These are phyloP conservation scores for Fusarium cyanostomum DNA, from an alignment of 2,329 filamentous ascomycete genomes.

Conservation along the genomic window DNA sequence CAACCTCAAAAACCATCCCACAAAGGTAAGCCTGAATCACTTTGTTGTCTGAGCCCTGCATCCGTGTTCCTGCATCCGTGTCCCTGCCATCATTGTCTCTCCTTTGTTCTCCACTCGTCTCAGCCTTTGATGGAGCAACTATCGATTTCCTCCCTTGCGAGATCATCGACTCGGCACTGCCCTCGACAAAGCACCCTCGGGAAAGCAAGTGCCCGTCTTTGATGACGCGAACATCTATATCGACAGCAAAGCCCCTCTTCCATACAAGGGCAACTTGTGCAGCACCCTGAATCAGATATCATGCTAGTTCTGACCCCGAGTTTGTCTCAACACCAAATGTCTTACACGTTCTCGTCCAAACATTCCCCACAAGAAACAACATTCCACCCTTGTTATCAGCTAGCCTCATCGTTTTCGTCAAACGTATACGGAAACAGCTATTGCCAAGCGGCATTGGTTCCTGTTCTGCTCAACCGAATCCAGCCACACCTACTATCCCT, in stretches of 20 bases:
- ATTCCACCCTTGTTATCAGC: constrained; percentile 24
- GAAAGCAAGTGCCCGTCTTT: neutral
- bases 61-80: constrained; percentile 28
- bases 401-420: constrained; percentile 32
- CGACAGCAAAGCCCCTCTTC: constrained; percentile 1
- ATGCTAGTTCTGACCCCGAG: constrained; percentile 1
- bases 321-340: constrained; percentile 37
- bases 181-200: constrained; percentile 10
- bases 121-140: constrained; percentile 21
- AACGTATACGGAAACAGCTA: constrained; percentile 27
- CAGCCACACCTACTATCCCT: constrained; percentile 26
- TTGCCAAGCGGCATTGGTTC: constrained; percentile 31
- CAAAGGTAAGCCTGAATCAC: constrained; percentile 34
- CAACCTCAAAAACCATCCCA: constrained; percentile 11
- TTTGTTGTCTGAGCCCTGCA: constrained; percentile 18
- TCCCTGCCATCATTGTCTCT: constrained; percentile 25
- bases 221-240: constrained; percentile 8
- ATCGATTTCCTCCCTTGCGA: constrained; percentile 28
- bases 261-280: constrained; percentile 2
- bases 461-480: constrained; percentile 20
- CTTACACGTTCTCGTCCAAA: constrained; percentile 31
- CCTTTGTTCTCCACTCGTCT: constrained; percentile 26
- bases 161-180: constrained; percentile 10
- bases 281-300: constrained; percentile 13
- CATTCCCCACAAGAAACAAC: constrained; percentile 37